Evolutionary conservation across 2,329 filamentous ascomycete species (phyloP).

Genomic region (Grosmannia huntii): DNA sequence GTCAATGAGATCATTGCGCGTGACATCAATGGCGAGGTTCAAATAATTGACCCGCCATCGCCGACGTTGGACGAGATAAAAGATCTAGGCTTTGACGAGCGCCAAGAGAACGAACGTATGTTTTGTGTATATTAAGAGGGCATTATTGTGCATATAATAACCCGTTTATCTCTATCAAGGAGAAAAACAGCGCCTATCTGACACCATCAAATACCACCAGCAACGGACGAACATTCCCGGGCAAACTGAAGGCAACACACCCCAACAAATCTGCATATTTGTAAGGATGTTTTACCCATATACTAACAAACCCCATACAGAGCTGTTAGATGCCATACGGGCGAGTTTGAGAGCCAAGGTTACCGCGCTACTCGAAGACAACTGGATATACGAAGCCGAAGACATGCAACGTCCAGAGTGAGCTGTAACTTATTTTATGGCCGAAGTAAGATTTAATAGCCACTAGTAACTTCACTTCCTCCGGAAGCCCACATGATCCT

Average conservation of each 20-base stretch:
- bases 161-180: constrained; percentile 21
- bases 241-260: constrained; percentile 49
- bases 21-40: constrained; percentile 49
- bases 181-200: constrained; percentile 46
- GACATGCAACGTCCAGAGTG: constrained; percentile 30
- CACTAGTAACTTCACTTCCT: not conserved
- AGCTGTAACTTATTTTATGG: not conserved
- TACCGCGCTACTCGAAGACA: constrained; percentile 63
- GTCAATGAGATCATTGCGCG: constrained; percentile 45
- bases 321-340: constrained; percentile 56
- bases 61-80: constrained; percentile 40
- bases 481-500: not conserved
- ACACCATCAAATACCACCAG: constrained; percentile 49
- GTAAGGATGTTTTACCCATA: too few relatives aligned
- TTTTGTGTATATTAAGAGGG: not conserved
- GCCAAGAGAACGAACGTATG: constrained; percentile 42
- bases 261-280: too few relatives aligned
- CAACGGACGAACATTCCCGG: constrained; percentile 42
- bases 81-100: constrained; percentile 43
- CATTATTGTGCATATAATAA: not conserved
- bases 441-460: not conserved
- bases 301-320: constrained; percentile 22
- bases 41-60: constrained; percentile 43
- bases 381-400: constrained; percentile 81
- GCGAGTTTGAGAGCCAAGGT: constrained; percentile 62